phyloP scores from a whole-genome alignment of 225 moss, liverwort and hornwort genomes.

The Bryoerythrophyllum caledonicum region DNA sequence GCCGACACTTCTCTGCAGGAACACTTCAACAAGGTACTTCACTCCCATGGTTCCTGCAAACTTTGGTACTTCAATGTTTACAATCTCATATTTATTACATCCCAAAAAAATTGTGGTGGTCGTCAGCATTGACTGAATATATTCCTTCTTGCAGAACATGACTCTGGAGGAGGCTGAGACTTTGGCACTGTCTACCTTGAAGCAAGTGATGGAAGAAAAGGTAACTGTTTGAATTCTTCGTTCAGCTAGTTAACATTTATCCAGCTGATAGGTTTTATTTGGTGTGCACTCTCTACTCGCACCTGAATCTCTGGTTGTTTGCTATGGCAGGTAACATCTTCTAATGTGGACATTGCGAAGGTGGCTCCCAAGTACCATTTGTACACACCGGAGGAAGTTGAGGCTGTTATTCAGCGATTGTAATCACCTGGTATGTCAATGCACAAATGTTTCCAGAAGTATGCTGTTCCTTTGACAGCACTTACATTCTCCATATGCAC shows the following conservation, averaged over 20 bases:
- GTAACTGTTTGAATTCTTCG: constrained; percentile 18
- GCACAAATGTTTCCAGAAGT: constrained; percentile 14
- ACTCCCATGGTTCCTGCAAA: neutral
- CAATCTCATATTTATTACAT: neutral
- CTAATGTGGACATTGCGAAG: constrained; percentile 62
- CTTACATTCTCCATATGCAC: constrained; percentile 11
- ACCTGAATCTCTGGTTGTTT: neutral
- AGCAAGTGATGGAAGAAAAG: constrained; percentile 99
- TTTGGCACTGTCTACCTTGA: constrained; percentile 85
- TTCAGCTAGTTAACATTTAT: neutral
- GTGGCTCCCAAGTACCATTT: constrained; percentile 60
- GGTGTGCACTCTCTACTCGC: neutral
- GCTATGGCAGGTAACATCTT: constrained; percentile 50
- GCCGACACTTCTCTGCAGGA: constrained; percentile 96
- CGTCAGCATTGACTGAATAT: neutral
- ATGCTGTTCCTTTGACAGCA: constrained; percentile 21
- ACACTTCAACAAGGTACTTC: constrained; percentile 75
- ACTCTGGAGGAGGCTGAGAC: constrained; percentile 93
- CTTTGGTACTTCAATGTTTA: neutral
- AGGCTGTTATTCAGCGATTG: constrained; percentile 57
- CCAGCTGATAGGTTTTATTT: neutral
- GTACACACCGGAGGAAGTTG: constrained; percentile 53
- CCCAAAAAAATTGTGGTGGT: neutral
- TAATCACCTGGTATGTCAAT: constrained; percentile 25
- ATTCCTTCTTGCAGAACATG: constrained; percentile 64